phyloP scores from a whole-genome alignment of 2,329 filamentous ascomycete species.

The Aspergillus eucalypticola region DNA sequence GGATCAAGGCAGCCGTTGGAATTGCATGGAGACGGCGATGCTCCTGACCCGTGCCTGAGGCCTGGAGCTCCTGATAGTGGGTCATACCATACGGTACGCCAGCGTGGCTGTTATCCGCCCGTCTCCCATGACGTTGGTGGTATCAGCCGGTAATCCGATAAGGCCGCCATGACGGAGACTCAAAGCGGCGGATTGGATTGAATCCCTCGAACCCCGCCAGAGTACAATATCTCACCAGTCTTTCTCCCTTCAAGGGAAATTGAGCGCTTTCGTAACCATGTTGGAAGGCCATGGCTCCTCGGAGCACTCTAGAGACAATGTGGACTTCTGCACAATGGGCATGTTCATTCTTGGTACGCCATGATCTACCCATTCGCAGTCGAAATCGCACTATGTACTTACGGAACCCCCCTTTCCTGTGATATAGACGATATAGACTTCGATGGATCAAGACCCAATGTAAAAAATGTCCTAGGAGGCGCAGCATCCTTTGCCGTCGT shows the following conservation, averaged over 20 bases:
- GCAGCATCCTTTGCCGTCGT: conserved; percentile 84
- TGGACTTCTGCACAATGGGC: conserved; percentile 62
- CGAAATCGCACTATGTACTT: conserved; percentile 17
- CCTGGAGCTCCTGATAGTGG: conserved; percentile 19
- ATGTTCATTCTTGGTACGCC: conserved; percentile 64
- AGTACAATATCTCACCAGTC: not conserved
- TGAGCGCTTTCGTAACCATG: conserved; percentile 17
- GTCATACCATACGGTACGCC: conserved; percentile 25
- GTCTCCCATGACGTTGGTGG: conserved; percentile 21
- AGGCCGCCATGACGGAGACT: not conserved
- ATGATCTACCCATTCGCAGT: conserved; percentile 7
- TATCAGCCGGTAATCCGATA: conserved; percentile 22
- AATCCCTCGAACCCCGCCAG: conserved; percentile 8
- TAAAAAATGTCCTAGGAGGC: conserved; percentile 79
- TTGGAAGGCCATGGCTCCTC: conserved; percentile 3
- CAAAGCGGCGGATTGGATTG: too few relatives aligned
- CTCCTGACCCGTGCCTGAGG: conserved; percentile 28
- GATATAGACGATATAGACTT: conserved; percentile 86
- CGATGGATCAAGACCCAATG: conserved; percentile 65
- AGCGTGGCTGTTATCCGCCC: not conserved
- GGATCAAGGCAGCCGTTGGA: conserved; percentile 12
- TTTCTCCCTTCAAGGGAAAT: not conserved
- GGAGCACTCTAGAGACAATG: conserved; percentile 18
- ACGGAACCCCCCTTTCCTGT: not conserved
- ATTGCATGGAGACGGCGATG: conserved; percentile 19